Evolutionary conservation across 148 eudicot species (phyloP).

Genomic region (Chenopodium berlandieri): DNA sequence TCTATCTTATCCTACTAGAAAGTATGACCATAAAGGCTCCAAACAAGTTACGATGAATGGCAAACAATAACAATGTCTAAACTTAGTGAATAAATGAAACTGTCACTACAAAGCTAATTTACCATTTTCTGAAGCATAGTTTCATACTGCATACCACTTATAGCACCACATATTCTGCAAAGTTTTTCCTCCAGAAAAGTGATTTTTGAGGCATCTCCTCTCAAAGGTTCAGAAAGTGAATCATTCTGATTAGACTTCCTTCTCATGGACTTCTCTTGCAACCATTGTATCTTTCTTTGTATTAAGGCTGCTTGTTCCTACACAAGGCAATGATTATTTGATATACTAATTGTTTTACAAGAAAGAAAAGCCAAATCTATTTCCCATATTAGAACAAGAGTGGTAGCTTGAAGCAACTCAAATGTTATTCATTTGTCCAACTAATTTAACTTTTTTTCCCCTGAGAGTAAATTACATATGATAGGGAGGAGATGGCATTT

Average conservation of each 20-base stretch:
- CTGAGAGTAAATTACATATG: not conserved
- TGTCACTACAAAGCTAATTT: constrained; percentile 1
- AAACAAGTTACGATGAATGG: not conserved
- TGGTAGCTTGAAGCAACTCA: not conserved
- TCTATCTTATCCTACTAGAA: not conserved
- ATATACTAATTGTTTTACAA: not conserved
- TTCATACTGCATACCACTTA: constrained; percentile 42
- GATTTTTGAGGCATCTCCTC: constrained; percentile 43
- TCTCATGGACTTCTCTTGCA: constrained; percentile 35
- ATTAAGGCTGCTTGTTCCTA: constrained; percentile 52
- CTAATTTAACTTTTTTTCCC: not conserved
- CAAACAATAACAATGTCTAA: not conserved
- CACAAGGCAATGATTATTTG: constrained; percentile 10
- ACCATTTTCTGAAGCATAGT: constrained; percentile 57
- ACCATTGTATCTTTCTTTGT: constrained; percentile 45
- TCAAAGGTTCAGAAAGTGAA: constrained; percentile 36
- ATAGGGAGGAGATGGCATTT: not conserved
- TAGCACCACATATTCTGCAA: constrained; percentile 39
- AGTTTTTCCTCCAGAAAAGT: constrained; percentile 50
- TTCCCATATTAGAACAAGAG: not conserved
- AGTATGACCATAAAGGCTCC: not conserved
- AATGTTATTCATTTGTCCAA: not conserved
- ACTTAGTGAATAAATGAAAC: not conserved
- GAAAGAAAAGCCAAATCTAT: not conserved
- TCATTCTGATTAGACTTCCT: constrained; percentile 22